Evolutionary conservation across 2,329 filamentous ascomycete species (phyloP).

Genomic region (Fusarium foetens): DNA sequence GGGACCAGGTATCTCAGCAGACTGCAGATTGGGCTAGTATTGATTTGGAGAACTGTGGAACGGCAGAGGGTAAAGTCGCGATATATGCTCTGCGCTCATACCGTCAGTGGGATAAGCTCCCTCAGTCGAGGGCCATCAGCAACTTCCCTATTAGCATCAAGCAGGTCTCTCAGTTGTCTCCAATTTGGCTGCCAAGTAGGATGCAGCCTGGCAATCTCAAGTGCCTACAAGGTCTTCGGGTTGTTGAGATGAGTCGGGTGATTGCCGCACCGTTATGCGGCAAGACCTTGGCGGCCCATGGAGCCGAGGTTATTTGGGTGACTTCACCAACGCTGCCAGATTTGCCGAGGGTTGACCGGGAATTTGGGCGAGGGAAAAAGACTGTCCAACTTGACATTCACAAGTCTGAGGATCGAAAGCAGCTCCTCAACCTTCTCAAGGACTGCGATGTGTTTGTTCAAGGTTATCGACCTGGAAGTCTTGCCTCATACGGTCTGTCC

Average conservation of each 20-base stretch:
- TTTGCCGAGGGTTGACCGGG: slow-evolving; percentile 72
- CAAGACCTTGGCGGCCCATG: slow-evolving; percentile 74
- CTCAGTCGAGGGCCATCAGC: slow-evolving; percentile 56
- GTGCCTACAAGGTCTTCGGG: slow-evolving; percentile 68
- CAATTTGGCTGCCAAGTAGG: neutral
- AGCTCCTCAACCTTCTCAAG: slow-evolving; percentile 65
- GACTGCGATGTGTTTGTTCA: slow-evolving; percentile 72
- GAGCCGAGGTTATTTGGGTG: slow-evolving; percentile 76
- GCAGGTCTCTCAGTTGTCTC: slow-evolving; percentile 43
- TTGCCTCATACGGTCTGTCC: slow-evolving; percentile 54
- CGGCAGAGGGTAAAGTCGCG: slow-evolving; percentile 52
- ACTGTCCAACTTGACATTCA: slow-evolving; percentile 70
- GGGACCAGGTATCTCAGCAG: slow-evolving; percentile 52
- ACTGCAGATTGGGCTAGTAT: slow-evolving; percentile 54
- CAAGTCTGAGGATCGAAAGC: slow-evolving; percentile 56
- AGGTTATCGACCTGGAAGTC: slow-evolving; percentile 70
- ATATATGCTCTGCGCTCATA: slow-evolving; percentile 62
- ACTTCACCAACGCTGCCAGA: slow-evolving; percentile 72
- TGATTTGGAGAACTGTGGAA: slow-evolving; percentile 60
- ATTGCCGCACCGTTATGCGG: slow-evolving; percentile 77
- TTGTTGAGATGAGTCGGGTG: slow-evolving; percentile 77
- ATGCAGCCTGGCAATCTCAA: neutral
- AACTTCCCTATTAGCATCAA: slow-evolving; percentile 59
- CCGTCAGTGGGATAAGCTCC: slow-evolving; percentile 60
- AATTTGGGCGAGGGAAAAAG: slow-evolving; percentile 74